phyloP scores from a whole-genome alignment of 352 stramenopile species.

The Albugo laibachii region DNA sequence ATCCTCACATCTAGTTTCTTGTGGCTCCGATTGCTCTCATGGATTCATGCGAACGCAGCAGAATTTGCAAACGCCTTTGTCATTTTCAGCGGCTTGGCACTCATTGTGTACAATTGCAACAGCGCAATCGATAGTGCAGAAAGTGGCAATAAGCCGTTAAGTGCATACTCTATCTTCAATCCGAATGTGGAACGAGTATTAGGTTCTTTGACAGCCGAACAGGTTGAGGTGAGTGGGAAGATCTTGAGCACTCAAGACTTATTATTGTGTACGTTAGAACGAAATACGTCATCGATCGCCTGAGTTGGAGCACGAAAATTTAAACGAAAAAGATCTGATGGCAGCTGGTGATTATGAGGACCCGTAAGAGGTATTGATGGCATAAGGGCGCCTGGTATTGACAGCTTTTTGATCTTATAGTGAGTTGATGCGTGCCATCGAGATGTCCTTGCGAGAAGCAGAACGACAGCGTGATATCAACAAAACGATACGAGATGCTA shows the following conservation, averaged over 20 bases:
- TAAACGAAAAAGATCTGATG: too few relatives aligned
- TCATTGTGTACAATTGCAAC: neutral
- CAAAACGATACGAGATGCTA: neutral
- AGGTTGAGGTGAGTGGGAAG: constrained; percentile 39
- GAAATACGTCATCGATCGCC: constrained; percentile 43
- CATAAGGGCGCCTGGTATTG: too few relatives aligned
- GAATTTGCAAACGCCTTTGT: neutral
- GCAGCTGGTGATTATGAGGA: too few relatives aligned
- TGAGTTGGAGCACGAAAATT: neutral
- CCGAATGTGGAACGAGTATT: constrained; percentile 38
- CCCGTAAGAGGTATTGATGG: too few relatives aligned
- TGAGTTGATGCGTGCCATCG: too few relatives aligned
- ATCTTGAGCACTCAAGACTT: neutral
- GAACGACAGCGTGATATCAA: constrained; percentile 6
- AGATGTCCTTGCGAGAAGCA: neutral
- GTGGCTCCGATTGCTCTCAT: neutral
- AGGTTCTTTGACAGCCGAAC: constrained; percentile 56
- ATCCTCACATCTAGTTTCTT: constrained; percentile 12
- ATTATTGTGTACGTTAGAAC: constrained; percentile 17
- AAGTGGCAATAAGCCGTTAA: constrained; percentile 12
- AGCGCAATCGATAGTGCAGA: constrained; percentile 11
- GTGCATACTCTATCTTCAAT: constrained; percentile 75
- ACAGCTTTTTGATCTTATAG: too few relatives aligned
- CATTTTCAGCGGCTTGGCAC: neutral
- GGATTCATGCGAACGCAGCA: neutral